These are phyloP conservation scores for Aspergillus sp. DNA, from an alignment of 2,329 filamentous ascomycete genomes.

Conservation along the genomic window DNA sequence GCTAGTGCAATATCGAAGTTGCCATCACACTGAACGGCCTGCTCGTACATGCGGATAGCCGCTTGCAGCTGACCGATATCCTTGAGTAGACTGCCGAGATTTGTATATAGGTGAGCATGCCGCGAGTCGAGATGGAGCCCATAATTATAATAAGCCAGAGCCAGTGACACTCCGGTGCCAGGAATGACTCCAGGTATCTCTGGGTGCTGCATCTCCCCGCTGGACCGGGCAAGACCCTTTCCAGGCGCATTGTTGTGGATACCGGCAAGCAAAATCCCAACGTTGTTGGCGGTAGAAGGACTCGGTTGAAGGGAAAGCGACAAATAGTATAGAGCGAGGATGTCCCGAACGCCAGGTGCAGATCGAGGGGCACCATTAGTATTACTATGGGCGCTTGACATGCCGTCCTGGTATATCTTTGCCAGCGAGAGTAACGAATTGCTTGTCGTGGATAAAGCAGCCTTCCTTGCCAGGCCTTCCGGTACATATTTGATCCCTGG, in stretches of 20 bases:
- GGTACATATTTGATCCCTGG: constrained; percentile 75
- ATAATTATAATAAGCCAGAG: constrained; percentile 93
- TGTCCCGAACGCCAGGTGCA: constrained; percentile 80
- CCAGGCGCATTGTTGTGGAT: constrained; percentile 69
- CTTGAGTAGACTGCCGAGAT: constrained; percentile 90
- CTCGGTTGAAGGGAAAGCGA: constrained; percentile 93
- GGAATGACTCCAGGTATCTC: constrained; percentile 75
- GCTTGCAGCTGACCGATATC: constrained; percentile 90
- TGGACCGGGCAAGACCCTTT: constrained; percentile 35
- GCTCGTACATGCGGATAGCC: constrained; percentile 96
- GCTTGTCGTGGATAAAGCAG: constrained; percentile 88
- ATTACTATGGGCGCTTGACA: constrained; percentile 66
- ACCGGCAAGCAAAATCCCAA: constrained; percentile 92
- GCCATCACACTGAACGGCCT: constrained; percentile 87
- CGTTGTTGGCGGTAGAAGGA: constrained; percentile 96
- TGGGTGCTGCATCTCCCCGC: constrained; percentile 43
- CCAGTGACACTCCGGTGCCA: constrained; percentile 83
- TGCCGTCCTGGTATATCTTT: constrained; percentile 96
- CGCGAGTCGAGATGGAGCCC: constrained; percentile 80
- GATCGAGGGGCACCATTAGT: constrained; percentile 57
- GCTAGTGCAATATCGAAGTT: constrained; percentile 95
- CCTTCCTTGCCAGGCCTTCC: constrained; percentile 70
- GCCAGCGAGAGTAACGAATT: constrained; percentile 92
- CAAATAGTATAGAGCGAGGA: constrained; percentile 90
- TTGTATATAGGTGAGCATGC: constrained; percentile 95